Percentiles rank a stretch among this genome's conserved stretches.
These are phyloP conservation scores for Pythium plurisporium DNA, from an alignment of 352 stramenopile genomes.

Conservation along the genomic window DNA sequence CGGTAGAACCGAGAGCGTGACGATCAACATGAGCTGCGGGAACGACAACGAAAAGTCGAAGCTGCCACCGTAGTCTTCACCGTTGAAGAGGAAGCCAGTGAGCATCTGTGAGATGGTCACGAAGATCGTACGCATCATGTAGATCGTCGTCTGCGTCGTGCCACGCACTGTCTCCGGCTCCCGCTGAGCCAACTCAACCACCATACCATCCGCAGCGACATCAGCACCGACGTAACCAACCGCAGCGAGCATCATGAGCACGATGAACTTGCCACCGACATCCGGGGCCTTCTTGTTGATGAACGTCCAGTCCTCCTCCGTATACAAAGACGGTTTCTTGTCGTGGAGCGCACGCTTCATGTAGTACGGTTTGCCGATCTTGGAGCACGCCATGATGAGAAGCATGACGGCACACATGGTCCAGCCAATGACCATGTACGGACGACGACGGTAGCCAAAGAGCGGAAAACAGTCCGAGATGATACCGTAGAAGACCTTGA, in stretches of 20 bases:
- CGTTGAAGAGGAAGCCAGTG: too few species aligned
- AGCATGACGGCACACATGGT: not conserved
- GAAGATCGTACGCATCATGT: too few species aligned
- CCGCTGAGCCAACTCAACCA: too few species aligned
- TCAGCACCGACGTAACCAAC: not conserved
- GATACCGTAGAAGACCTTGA: not conserved
- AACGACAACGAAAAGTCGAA: too few species aligned
- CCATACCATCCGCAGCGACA: too few species aligned
- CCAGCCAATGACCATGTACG: not conserved
- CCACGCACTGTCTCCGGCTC: too few species aligned
- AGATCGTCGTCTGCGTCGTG: too few species aligned
- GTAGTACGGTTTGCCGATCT: not conserved
- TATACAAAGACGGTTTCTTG: not conserved
- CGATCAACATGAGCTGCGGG: too few species aligned
- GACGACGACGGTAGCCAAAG: not conserved
- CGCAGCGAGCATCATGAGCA: not conserved
- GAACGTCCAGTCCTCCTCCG: not conserved
- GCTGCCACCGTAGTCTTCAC: too few species aligned
- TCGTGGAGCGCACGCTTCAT: not conserved
- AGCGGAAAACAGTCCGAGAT: not conserved
- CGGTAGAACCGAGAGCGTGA: too few species aligned
- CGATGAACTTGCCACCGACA: not conserved
- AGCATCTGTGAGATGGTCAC: too few species aligned
- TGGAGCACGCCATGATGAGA: not conserved
- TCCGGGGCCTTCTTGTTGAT: not conserved